Percentiles rank a stretch among this genome's conserved stretches.
These are phyloP conservation scores for Rhodosporidiobolus odoratus DNA, from an alignment of 768 basidiomycete genomes.

Conservation along the genomic window DNA sequence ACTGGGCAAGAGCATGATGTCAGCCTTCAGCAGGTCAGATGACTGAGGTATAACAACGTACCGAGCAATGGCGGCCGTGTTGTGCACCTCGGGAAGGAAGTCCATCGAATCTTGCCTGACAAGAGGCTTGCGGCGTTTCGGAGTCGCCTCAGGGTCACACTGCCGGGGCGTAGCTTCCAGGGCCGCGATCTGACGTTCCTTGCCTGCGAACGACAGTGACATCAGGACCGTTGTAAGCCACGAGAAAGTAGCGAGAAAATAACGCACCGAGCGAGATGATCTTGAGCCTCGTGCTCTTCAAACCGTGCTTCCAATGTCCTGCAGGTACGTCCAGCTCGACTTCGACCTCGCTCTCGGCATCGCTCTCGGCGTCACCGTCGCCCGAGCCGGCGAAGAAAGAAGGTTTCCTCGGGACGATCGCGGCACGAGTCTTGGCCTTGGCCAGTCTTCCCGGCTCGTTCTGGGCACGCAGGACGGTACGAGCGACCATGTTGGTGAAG, in stretches of 20 bases:
- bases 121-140: slow-evolving; percentile 21
- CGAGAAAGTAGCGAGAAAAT: not conserved
- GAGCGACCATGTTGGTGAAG: slow-evolving; percentile 33
- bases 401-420: not conserved
- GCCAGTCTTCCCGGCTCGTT: not conserved
- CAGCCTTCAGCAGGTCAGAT: not conserved
- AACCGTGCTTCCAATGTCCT: slow-evolving; percentile 13
- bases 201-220: not conserved
- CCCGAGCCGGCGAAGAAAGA: not conserved
- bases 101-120: slow-evolving; percentile 29
- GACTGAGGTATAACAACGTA: not conserved
- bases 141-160: slow-evolving; percentile 27
- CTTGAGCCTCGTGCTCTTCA: slow-evolving; percentile 23
- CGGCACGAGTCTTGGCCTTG: not conserved
- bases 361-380: not conserved
- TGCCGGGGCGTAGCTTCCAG: slow-evolving; percentile 27
- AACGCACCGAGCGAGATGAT: slow-evolving; percentile 28
- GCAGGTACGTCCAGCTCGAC: not conserved
- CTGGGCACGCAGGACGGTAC: slow-evolving; percentile 14
- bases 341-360: not conserved
- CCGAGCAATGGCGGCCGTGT: slow-evolving; percentile 19
- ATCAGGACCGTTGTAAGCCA: not conserved
- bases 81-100: slow-evolving; percentile 27
- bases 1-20: not conserved
- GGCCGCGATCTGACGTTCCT: slow-evolving; percentile 7